Conservation (phyloP, 2,329 filamentous ascomycete species). For the Geosmithia flava region DNA sequence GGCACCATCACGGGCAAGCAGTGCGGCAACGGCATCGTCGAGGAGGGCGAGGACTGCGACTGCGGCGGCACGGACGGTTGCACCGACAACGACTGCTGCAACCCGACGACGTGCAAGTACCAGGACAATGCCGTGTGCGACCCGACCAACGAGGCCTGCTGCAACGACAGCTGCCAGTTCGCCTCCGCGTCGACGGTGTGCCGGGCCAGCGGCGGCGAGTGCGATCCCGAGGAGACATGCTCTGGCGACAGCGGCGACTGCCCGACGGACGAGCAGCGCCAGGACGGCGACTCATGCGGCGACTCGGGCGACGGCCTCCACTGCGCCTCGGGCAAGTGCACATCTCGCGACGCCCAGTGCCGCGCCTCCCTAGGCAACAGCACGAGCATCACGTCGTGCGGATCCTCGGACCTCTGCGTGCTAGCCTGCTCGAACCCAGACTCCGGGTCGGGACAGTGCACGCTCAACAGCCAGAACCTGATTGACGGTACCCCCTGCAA, state of each 20-base stretch:
- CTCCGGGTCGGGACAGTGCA: conserved; percentile 54
- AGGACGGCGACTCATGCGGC: conserved; percentile 64
- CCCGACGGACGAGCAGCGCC: conserved; percentile 55
- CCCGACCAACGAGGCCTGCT: conserved; percentile 72
- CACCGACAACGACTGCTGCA: conserved; percentile 66
- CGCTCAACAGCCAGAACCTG: conserved; percentile 78
- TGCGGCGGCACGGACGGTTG: conserved; percentile 72
- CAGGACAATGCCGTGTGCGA: conserved; percentile 65
- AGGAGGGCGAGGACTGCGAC: conserved; percentile 88
- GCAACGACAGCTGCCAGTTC: conserved; percentile 54
- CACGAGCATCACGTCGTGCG: conserved; percentile 74
- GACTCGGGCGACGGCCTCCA: conserved; percentile 35
- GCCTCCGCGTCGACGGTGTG: conserved; percentile 60
- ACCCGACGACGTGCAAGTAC: conserved; percentile 80
- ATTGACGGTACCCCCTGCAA: conserved; percentile 81
- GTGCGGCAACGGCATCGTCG: conserved; percentile 96
- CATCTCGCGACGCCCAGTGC: conserved; percentile 82
- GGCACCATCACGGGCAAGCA: conserved; percentile 69
- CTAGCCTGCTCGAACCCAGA: conserved; percentile 64
- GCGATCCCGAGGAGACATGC: conserved; percentile 79
- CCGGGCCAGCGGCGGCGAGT: conserved; percentile 64
- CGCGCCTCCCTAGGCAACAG: conserved; percentile 68
- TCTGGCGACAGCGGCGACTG: conserved; percentile 61
- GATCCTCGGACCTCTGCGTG: conserved; percentile 52
- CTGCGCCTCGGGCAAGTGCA: conserved; percentile 91